Evolutionary conservation across 768 basidiomycete species (phyloP).

Genomic region (Psilocybe sp.): DNA sequence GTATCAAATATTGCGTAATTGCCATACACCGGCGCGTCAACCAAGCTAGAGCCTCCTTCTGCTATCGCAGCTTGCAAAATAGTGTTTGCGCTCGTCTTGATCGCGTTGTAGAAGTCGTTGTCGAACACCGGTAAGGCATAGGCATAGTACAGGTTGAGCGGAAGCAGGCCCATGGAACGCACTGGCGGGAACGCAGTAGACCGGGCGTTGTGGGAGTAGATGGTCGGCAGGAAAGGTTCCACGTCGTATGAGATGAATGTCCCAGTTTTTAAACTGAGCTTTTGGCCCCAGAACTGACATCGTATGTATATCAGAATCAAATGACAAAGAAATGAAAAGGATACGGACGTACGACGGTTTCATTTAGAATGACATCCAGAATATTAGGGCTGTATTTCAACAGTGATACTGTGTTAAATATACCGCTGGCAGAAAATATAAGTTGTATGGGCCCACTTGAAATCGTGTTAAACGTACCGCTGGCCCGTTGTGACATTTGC

Average conservation of each 20-base stretch:
- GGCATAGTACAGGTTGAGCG: slow-evolving; percentile 24
- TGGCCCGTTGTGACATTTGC: slow-evolving; percentile 21
- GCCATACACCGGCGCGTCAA: slow-evolving; percentile 15
- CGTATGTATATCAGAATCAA: slow-evolving; percentile 15
- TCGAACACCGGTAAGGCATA: slow-evolving; percentile 19
- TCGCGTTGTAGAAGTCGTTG: slow-evolving; percentile 28
- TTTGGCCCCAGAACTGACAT: slow-evolving; percentile 43
- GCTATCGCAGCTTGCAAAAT: slow-evolving; percentile 18
- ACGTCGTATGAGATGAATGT: slow-evolving; percentile 34
- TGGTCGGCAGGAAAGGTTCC: slow-evolving; percentile 40
- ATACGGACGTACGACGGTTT: slow-evolving; percentile 26
- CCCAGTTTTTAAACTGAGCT: slow-evolving; percentile 24
- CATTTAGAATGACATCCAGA: slow-evolving; percentile 31
- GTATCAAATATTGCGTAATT: slow-evolving; percentile 60
- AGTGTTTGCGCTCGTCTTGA: slow-evolving; percentile 18
- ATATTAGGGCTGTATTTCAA: slow-evolving; percentile 24
- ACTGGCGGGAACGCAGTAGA: slow-evolving; percentile 44
- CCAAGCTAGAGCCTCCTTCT: slow-evolving; percentile 27
- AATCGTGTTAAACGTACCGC: slow-evolving; percentile 1
- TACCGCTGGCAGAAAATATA: slow-evolving; percentile 11
- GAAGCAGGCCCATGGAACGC: slow-evolving; percentile 19
- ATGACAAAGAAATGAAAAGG: slow-evolving; percentile 14
- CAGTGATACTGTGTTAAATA: slow-evolving; percentile 37
- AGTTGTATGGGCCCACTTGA: not conserved
- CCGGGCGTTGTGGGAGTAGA: slow-evolving; percentile 34